Evolutionary conservation across 2,329 filamentous ascomycete genomes (phyloP).

Genomic region (Scopulariopsis brevicaulis): DNA sequence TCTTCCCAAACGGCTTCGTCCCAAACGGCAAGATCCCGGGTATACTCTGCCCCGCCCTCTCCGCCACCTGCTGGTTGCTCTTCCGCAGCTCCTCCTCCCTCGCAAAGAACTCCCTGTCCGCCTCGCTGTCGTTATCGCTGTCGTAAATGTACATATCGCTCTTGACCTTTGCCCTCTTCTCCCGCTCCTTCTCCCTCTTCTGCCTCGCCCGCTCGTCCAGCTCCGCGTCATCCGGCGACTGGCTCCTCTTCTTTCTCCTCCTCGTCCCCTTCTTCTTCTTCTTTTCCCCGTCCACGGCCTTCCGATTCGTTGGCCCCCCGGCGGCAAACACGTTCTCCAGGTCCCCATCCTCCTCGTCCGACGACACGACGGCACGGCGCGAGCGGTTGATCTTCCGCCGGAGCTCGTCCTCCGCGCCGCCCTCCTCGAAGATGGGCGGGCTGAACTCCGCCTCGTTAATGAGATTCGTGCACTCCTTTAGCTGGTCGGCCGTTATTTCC

Average conservation of each 20-base stretch:
- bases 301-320: slow-evolving; percentile 50
- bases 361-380: slow-evolving; percentile 51
- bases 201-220: slow-evolving; percentile 52
- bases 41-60: slow-evolving; percentile 1
- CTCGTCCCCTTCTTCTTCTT: slow-evolving; percentile 29
- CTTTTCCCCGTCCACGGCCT: slow-evolving; percentile 41
- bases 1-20: no score
- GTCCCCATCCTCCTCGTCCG: slow-evolving; percentile 35
- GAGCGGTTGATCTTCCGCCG: slow-evolving; percentile 42
- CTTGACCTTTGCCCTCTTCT: slow-evolving; percentile 72
- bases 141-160: slow-evolving; percentile 70
- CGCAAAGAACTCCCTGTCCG: slow-evolving; percentile 61
- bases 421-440: slow-evolving; percentile 68
- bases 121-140: slow-evolving; percentile 73
- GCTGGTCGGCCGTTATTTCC: slow-evolving; percentile 46
- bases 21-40: slow-evolving; percentile 42
- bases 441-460: slow-evolving; percentile 72
- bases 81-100: slow-evolving; percentile 46
- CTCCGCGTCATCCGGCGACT: slow-evolving; percentile 44
- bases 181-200: slow-evolving; percentile 57
- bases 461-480: slow-evolving; percentile 58
- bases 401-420: slow-evolving; percentile 68
- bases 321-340: slow-evolving; percentile 56
- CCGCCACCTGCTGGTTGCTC: slow-evolving; percentile 7
- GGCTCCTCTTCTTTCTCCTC: slow-evolving; percentile 28